Conservation (phyloP, 2,329 filamentous ascomycete genomes). For the Colletotrichum godetiae region DNA sequence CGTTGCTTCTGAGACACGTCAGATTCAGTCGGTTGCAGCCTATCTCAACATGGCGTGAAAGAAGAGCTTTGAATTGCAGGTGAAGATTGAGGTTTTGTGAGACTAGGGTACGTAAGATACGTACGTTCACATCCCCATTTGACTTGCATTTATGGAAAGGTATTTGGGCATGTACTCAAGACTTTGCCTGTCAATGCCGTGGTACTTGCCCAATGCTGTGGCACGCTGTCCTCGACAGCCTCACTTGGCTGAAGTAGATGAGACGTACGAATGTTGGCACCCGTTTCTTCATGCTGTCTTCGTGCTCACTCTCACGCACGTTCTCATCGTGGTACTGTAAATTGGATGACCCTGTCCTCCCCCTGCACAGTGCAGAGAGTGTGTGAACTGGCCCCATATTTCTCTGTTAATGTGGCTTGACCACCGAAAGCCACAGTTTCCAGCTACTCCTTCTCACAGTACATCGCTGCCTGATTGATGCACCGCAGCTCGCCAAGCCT, state of each 20-base stretch:
- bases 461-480: conserved; percentile 29
- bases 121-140: too few species aligned
- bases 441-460: neutral
- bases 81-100: neutral
- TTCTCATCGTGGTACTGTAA: neutral
- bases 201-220: neutral
- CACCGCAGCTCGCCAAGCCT: conserved; percentile 20
- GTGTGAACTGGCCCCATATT: neutral
- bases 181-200: neutral
- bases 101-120: neutral
- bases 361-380: neutral
- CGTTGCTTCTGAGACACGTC: neutral
- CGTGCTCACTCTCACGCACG: neutral
- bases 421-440: neutral
- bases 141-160: neutral
- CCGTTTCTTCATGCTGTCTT: neutral
- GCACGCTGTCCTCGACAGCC: neutral
- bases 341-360: neutral
- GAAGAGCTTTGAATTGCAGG: neutral
- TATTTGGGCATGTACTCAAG: neutral
- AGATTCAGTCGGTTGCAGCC: neutral
- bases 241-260: neutral
- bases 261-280: neutral
- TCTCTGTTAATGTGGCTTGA: too few species aligned
- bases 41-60: neutral